Evolutionary conservation across 768 basidiomycete genomes (phyloP).

Genomic region (Neoboletus magnificus): DNA sequence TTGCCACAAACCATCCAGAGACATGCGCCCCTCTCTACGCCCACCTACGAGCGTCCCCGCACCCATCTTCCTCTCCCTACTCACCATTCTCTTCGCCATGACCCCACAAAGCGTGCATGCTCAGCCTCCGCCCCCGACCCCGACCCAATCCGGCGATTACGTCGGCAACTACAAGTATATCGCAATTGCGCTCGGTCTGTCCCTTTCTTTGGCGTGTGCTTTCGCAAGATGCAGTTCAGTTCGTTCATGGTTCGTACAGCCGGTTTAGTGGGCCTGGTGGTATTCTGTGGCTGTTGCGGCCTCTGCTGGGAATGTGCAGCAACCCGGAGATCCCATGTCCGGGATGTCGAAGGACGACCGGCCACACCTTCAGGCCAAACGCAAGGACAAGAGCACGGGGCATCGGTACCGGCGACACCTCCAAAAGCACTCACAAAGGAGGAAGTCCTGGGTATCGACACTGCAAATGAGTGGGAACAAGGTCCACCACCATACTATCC

Average conservation of each 20-base stretch:
- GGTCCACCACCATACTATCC: slow-evolving; percentile 10
- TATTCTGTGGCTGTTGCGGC: neutral
- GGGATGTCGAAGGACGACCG: neutral
- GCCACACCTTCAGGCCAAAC: neutral
- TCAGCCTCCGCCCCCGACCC: neutral
- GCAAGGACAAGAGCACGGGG: neutral
- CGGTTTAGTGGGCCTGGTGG: neutral
- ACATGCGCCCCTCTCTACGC: neutral
- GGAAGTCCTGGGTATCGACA: neutral
- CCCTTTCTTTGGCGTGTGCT: neutral
- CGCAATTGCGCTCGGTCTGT: neutral
- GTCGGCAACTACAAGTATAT: no score
- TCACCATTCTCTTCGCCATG: neutral
- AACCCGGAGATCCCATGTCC: neutral
- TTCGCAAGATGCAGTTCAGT: neutral
- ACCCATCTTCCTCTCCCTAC: neutral
- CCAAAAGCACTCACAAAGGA: neutral
- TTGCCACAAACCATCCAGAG: neutral
- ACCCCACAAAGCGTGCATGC: neutral
- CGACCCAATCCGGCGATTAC: neutral
- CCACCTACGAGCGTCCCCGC: neutral
- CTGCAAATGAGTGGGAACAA: neutral
- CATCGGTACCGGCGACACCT: neutral
- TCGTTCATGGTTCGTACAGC: neutral
- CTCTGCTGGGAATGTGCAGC: fast-evolving